Conservation (phyloP, 2,329 filamentous ascomycete genomes). For the Stachybotrys chlorohalonatus region DNA sequence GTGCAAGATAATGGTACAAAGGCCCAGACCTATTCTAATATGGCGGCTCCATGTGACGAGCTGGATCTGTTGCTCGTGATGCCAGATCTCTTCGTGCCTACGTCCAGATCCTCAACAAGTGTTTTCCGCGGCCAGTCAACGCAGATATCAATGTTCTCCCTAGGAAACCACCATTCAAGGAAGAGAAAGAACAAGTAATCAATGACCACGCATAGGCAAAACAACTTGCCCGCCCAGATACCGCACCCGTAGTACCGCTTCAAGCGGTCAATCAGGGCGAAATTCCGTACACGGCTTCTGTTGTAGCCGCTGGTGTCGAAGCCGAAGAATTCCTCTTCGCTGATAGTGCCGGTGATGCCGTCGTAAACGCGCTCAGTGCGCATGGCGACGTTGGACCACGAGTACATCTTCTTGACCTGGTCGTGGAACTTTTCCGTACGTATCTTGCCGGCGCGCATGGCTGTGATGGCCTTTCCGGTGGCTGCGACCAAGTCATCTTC, state of each 20-base stretch:
- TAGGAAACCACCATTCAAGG: constrained; percentile 77
- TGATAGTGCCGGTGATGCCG: constrained; percentile 79
- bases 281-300: constrained; percentile 68
- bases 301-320: constrained; percentile 63
- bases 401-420: constrained; percentile 97
- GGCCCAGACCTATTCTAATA: constrained; percentile 9
- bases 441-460: constrained; percentile 76
- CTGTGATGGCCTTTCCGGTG: constrained; percentile 80
- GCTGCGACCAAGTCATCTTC: constrained; percentile 90
- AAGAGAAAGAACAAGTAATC: constrained; percentile 89
- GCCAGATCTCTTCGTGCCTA: constrained; percentile 14
- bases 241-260: constrained; percentile 98
- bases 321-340: constrained; percentile 81
- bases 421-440: constrained; percentile 93
- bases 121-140: constrained; percentile 84
- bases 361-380: constrained; percentile 94
- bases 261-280: constrained; percentile 85
- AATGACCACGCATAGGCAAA: constrained; percentile 87
- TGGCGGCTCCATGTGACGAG: constrained; percentile 18
- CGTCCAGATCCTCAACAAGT: constrained; percentile 18
- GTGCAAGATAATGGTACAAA: background rate
- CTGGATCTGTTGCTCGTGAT: constrained; percentile 21
- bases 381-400: constrained; percentile 90
- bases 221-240: constrained; percentile 96
- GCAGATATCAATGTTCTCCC: constrained; percentile 79